Base-by-base conservation (phyloP, 2,329 filamentous ascomycete genomes). In the Alternaria panax region DNA sequence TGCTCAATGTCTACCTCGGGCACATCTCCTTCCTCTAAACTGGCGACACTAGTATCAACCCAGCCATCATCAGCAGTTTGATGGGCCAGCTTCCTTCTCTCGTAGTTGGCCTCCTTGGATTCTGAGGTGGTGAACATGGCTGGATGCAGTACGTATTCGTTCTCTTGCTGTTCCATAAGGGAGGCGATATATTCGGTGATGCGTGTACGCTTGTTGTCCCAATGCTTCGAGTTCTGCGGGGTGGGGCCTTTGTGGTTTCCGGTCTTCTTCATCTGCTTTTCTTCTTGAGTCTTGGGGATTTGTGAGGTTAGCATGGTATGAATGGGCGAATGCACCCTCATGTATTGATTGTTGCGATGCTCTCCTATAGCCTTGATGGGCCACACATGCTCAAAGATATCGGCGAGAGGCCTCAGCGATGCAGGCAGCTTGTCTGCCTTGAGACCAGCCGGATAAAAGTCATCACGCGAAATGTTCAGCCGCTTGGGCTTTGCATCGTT, bases 381-480 rank as follows among this genome's bases (percentile, higher is more conserved):
- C 93, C 95, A 97, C 38, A 97, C 81, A 70, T 95, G 90, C 8
- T 88, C 84, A 66, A 99, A 98, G 75, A 97, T 91, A 59, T 92
- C 87, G 40, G 90, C 88, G 59, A 97, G 86, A 1, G 89, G 87
- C 72, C 87, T 78, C 38, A 85, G 65, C 6, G 78, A 68, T 20
- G 70, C 69, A 9, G 83, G 80, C 22, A 85, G 58, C 43, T 75
- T 77, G 34, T 78, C 70, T 28, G 70, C 55, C n/a, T 67, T 74
- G n/a, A 85, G 76, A 51, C 71, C 79, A 32, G 70, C 71, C 12
- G 83, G 83, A 61, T 84, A 82, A 65, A 81, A 84, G 60, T 84
- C 81, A 65, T 84, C 81, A 24, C 81, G 81, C 27, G 78, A 77
- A n/a, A 78, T 71, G 41, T 71, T 70, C 46, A 77, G 36, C 56